Conservation (phyloP, 495 filamentous ascomycete species). For the Darksidea phi region DNA sequence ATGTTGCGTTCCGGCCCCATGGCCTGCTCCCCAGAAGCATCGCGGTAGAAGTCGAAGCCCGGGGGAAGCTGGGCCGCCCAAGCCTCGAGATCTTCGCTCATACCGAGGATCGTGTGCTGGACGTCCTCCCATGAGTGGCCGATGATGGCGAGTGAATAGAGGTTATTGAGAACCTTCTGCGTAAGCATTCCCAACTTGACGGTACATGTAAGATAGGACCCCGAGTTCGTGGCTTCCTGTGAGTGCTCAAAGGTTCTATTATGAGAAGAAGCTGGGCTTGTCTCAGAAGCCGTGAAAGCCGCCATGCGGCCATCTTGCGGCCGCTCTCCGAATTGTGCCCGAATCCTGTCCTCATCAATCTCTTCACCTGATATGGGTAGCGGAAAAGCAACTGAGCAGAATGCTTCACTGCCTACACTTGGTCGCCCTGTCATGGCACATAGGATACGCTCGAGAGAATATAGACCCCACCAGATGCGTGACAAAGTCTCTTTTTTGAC, state of each 20-base stretch:
- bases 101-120: constrained; percentile 55
- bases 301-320: not conserved
- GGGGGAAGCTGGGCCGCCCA: constrained; percentile 46
- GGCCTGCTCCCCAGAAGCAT: constrained; percentile 4
- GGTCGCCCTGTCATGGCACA: constrained; percentile 30
- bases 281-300: constrained; percentile 7
- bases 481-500: constrained; percentile 27
- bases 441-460: constrained; percentile 29
- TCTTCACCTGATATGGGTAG: constrained; percentile 28
- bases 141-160: constrained; percentile 59
- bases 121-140: constrained; percentile 59
- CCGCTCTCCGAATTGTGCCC: constrained; percentile 5
- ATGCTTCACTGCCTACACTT: constrained; percentile 15
- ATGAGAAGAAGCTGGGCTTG: not conserved
- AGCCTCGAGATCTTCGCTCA: constrained; percentile 53
- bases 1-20: constrained; percentile 39
- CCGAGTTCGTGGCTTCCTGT: constrained; percentile 16
- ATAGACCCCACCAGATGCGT: constrained; percentile 34
- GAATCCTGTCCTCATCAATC: constrained; percentile 8
- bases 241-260: not conserved
- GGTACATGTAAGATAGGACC: constrained; percentile 52
- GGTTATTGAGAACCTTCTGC: constrained; percentile 55
- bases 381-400: constrained; percentile 31
- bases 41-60: constrained; percentile 18
- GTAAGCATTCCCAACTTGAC: constrained; percentile 54